Conservation (phyloP, 2,329 filamentous ascomycete genomes). For the Trichoderma endophyticum region DNA sequence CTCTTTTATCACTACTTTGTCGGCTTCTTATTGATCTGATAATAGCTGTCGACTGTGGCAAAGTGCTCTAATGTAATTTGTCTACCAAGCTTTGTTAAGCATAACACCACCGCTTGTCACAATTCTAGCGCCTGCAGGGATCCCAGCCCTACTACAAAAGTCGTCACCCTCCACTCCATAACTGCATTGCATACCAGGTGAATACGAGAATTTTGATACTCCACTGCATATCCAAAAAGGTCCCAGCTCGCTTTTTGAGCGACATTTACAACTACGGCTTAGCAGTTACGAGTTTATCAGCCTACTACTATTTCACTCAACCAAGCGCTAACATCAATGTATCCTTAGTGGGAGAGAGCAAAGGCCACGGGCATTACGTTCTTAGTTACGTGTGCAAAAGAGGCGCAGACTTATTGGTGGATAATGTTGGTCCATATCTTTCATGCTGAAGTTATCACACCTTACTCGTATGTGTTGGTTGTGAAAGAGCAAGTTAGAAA, state of each 20-base stretch:
- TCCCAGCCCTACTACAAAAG: neutral
- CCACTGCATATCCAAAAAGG: neutral
- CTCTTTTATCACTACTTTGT: neutral
- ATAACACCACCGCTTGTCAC: neutral
- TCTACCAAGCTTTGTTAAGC: neutral
- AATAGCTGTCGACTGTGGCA: neutral
- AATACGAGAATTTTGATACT: neutral
- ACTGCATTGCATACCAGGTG: neutral
- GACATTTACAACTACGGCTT: neutral
- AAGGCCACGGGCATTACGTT: neutral
- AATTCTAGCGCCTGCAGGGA: neutral
- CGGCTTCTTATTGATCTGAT: neutral
- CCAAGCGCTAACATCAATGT: neutral
- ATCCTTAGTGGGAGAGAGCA: neutral
- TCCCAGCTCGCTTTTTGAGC: neutral
- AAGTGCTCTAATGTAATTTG: neutral
- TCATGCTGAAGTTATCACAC: neutral
- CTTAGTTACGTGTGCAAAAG: neutral
- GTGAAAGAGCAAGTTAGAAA: neutral
- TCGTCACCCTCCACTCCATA: neutral
- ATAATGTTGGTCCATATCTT: neutral
- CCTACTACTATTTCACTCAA: neutral
- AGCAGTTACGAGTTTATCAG: neutral
- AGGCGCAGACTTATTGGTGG: neutral
- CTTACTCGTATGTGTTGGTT: neutral